A percentile compares a stretch with the other conserved stretches of the same genome.
phyloP scores from a whole-genome alignment of 805 yeast genomes.

The baker's yeast (Saccharomyces cerevisiae) region DNA sequence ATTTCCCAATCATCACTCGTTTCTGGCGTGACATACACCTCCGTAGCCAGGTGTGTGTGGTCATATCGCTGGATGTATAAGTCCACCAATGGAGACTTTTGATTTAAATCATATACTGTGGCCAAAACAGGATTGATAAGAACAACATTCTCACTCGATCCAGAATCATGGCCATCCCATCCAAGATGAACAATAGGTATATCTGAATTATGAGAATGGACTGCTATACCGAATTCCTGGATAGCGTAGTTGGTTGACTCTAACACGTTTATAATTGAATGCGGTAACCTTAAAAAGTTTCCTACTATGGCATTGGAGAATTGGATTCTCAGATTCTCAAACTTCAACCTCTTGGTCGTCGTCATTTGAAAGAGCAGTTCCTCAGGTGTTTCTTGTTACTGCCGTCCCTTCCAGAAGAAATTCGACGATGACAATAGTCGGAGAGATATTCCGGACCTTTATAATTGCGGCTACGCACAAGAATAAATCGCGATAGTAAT shows the following conservation, averaged over 20 bases:
- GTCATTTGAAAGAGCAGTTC: not conserved
- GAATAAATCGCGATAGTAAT: not conserved
- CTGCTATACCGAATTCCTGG: constrained; percentile 19
- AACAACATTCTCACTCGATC: constrained; percentile 7
- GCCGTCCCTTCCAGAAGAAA: not conserved
- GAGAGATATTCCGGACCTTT: not conserved
- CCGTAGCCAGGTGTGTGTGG: constrained; percentile 32
- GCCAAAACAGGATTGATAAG: constrained; percentile 25
- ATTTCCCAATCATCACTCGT: constrained; percentile 83
- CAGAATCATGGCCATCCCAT: constrained; percentile 25
- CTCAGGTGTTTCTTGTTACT: not conserved
- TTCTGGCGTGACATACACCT: constrained; percentile 70
- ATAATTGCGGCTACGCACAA: not conserved
- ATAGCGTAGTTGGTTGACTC: constrained; percentile 18
- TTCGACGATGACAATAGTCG: not conserved
- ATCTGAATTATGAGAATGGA: constrained; percentile 3
- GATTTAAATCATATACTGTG: not conserved
- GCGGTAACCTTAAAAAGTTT: constrained; percentile 26
- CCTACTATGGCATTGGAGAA: constrained; percentile 18
- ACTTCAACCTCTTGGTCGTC: constrained; percentile 5
- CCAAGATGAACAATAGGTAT: constrained; percentile 11
- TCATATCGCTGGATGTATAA: constrained; percentile 12
- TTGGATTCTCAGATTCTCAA: constrained; percentile 7
- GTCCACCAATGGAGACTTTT: constrained; percentile 2
- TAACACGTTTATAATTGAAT: constrained; percentile 11